A percentile compares a stretch with the other conserved stretches of the same genome.
Conservation (phyloP, 345 rosid genomes). For the Clarkia xantiana region DNA sequence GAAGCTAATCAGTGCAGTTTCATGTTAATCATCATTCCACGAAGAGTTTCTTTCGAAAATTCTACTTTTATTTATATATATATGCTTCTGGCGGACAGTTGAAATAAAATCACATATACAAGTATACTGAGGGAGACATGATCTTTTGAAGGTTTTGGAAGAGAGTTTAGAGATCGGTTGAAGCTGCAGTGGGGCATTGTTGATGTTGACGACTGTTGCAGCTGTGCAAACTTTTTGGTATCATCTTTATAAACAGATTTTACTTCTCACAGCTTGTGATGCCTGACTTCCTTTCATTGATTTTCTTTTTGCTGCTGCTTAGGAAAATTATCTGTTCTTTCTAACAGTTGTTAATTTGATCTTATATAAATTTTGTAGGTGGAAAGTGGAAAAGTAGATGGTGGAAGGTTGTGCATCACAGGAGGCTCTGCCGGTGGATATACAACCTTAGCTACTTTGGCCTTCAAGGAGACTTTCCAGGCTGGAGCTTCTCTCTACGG, state of each 20-base stretch:
- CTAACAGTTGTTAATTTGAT: no score
- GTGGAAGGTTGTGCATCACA: slow-evolving; percentile 66
- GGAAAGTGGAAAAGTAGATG: slow-evolving; percentile 64
- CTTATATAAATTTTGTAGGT: slow-evolving; percentile 24
- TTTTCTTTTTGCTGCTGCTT: no score
- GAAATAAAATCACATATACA: no score
- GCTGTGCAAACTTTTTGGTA: slow-evolving; percentile 88
- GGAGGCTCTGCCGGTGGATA: slow-evolving; percentile 99
- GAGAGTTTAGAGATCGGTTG: slow-evolving; percentile 86
- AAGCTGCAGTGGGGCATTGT: slow-evolving; percentile 73
- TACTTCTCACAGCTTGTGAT: slow-evolving; percentile 1
- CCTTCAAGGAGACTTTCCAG: slow-evolving; percentile 70
- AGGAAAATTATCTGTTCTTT: no score
- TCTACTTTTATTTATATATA: no score
- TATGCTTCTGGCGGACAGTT: no score
- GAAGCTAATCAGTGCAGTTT: no score
- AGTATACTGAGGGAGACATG: slow-evolving; percentile 6
- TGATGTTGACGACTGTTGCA: slow-evolving; percentile 92
- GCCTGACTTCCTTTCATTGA: not conserved
- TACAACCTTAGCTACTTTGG: slow-evolving; percentile 87
- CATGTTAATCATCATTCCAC: no score
- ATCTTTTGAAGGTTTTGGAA: slow-evolving; percentile 64
- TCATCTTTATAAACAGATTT: slow-evolving; percentile 1
- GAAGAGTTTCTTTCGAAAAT: no score
- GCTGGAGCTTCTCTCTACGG: slow-evolving; percentile 94